Evolutionary conservation across 306 rosid genomes (phyloP).

Genomic region (Delonix regia): DNA sequence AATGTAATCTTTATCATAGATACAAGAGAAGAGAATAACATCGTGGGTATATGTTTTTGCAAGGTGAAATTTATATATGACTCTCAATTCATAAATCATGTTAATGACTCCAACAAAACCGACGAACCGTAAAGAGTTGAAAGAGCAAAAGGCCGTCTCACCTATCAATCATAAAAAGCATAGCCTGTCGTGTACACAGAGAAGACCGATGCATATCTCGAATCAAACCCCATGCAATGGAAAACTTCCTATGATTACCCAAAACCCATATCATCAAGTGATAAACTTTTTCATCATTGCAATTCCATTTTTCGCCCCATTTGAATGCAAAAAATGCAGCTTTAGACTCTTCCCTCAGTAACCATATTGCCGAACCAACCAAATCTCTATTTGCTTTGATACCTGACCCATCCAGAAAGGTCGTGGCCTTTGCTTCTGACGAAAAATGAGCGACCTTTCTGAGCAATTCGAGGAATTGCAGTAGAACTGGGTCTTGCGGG

Average conservation of each 20-base stretch:
- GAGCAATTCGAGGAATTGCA: conserved; percentile 57
- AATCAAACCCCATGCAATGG: conserved; percentile 81
- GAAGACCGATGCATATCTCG: conserved; percentile 68
- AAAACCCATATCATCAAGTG: conserved; percentile 82
- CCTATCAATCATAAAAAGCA: conserved; percentile 92
- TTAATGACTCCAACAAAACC: neutral
- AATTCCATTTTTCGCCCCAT: conserved; percentile 64
- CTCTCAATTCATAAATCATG: neutral
- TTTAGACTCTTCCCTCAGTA: conserved; percentile 63
- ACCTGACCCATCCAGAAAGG: conserved; percentile 52
- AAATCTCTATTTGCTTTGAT: conserved; percentile 45
- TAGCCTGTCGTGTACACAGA: conserved; percentile 61
- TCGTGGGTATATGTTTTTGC: neutral
- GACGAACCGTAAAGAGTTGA: neutral
- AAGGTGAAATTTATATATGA: neutral
- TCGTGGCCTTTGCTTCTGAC: conserved; percentile 58
- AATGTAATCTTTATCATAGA: neutral
- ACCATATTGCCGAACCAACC: conserved; percentile 70
- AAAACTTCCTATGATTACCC: conserved; percentile 70
- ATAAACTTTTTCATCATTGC: conserved; percentile 62
- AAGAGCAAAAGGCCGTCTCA: conserved; percentile 26
- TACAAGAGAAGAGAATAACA: neutral
- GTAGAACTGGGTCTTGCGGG: conserved; percentile 38
- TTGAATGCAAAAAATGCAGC: conserved; percentile 66
- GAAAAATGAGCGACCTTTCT: conserved; percentile 34